Base-by-base conservation (phyloP, 805 yeast genomes). In the Tetrapisispora taiwanensis region DNA sequence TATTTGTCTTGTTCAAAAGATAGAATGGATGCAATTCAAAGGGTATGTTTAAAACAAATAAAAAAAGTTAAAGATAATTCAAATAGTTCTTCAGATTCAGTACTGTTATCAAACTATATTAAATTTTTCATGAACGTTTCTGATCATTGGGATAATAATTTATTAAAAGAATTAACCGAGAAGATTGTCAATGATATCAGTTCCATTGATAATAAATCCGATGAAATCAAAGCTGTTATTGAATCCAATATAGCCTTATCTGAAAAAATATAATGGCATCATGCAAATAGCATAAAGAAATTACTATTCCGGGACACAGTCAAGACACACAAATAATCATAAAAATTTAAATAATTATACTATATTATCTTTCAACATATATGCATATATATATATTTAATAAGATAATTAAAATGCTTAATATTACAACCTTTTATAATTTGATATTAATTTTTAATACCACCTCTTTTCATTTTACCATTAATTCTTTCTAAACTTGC, bases 101-200 rank as follows among this genome's bases (percentile, higher is more conserved):
- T 45, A 27, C 52, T 47, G 3, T 58, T 83, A 8, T 62, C 79
- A 34, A 74, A 80, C 4, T 78, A 72, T 59, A 60, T 82, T 50
- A 81, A 81, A 53, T 68, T 84, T 44, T 67, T 73, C 32, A 62
- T 63, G 26, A 66, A 65, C 5, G 55, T 72, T 13, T 65, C 63
- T 31, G 36, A 50, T 2, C 53, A 54, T 34, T 66, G 70, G 53
- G 69, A 65, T 35, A 46, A 44, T 5, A 48, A 46, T 1, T 52
- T 61, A 45, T 20, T 51, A 9, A 27, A 27, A 13, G 19, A 38
- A 9, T 15, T 43, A 9, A 15, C 18, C 24, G n/a, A 37, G 17
- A n/a, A 10, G 8, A 14, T 43, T 2, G n/a, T 28, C 9, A 15
- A 17, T 3, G 14, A 19, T 7, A 12, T 41, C 3, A 15, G 13